phyloP scores from a whole-genome alignment of 805 yeast genomes.

The Saccharomycopsis guyanensis region DNA sequence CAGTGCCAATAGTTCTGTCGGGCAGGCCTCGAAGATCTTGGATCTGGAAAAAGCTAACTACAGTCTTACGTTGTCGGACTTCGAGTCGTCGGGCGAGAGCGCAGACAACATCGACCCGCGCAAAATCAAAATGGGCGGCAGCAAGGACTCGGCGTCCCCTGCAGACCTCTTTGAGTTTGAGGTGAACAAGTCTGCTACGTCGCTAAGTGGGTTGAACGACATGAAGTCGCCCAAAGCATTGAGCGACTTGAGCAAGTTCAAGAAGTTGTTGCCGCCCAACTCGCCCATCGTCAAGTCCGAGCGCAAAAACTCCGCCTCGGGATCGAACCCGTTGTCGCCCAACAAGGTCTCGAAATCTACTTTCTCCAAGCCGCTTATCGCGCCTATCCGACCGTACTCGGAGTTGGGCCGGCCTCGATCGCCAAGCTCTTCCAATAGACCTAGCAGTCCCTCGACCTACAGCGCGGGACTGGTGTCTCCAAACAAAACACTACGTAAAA shows the following conservation, averaged over 20 bases:
- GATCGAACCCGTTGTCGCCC: constrained; percentile 11
- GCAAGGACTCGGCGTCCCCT: neutral
- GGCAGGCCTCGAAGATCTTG: neutral
- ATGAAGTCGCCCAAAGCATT: constrained; percentile 5
- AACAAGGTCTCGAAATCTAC: constrained; percentile 12
- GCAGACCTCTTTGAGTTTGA: constrained; percentile 13
- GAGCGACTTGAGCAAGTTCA: constrained; percentile 14
- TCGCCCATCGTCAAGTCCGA: constrained; percentile 11
- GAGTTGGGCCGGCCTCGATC: constrained; percentile 12
- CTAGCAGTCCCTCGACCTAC: constrained; percentile 4
- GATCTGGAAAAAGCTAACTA: constrained; percentile 1
- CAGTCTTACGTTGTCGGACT: constrained; percentile 13
- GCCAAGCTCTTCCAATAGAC: constrained; percentile 2
- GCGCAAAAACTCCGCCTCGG: neutral
- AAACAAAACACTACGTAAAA: constrained; percentile 5
- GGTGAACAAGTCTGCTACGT: constrained; percentile 1
- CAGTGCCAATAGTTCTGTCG: constrained; percentile 8
- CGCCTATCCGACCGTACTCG: constrained; percentile 13
- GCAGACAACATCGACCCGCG: constrained; percentile 8
- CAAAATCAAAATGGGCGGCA: constrained; percentile 5
- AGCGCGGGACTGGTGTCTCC: constrained; percentile 3
- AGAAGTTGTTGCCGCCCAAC: constrained; percentile 18
- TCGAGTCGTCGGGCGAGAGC: constrained; percentile 7
- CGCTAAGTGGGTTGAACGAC: no score
- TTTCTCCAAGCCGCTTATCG: constrained; percentile 9